phyloP scores from a whole-genome alignment of 139 green algal species.

The Haematococcus lacustris region DNA sequence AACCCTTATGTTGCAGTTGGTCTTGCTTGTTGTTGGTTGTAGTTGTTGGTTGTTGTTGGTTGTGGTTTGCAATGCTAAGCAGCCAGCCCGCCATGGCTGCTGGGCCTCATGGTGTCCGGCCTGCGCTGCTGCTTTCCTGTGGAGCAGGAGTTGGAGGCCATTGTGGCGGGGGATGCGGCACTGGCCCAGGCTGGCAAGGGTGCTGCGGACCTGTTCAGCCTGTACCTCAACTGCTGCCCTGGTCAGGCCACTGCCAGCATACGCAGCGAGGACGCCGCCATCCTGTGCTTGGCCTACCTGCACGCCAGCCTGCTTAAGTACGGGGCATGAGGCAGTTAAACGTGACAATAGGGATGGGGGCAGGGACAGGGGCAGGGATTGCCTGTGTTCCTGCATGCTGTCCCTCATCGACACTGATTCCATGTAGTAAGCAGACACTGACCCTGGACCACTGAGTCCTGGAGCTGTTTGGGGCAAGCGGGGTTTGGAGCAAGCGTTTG shows the following conservation, averaged over 20 bases:
- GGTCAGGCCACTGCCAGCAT: slow-evolving; percentile 51
- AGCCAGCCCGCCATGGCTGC: neutral
- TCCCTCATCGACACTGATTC: too few relatives aligned
- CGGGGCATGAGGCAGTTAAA: too few relatives aligned
- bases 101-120: neutral
- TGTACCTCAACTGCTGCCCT: slow-evolving; percentile 84
- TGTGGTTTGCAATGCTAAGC: too few relatives aligned
- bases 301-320: slow-evolving; percentile 18
- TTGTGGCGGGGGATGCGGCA: slow-evolving; percentile 18
- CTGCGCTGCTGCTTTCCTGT: neutral
- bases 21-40: neutral
- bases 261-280: slow-evolving; percentile 15
- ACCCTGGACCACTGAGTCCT: too few relatives aligned
- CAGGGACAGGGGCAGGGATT: too few relatives aligned
- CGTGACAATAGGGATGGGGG: too few relatives aligned
- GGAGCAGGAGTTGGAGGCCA: slow-evolving; percentile 56
- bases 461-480: too few relatives aligned
- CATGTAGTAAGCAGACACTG: too few relatives aligned
- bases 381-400: too few relatives aligned
- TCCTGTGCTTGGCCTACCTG: slow-evolving; percentile 15
- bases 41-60: neutral
- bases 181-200: slow-evolving; percentile 17
- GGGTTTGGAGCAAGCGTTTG: too few relatives aligned
- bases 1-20: too few relatives aligned
- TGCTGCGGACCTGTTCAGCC: slow-evolving; percentile 42